phyloP scores from a whole-genome alignment of 345 rosid genomes.

The Raphanus sativus region DNA sequence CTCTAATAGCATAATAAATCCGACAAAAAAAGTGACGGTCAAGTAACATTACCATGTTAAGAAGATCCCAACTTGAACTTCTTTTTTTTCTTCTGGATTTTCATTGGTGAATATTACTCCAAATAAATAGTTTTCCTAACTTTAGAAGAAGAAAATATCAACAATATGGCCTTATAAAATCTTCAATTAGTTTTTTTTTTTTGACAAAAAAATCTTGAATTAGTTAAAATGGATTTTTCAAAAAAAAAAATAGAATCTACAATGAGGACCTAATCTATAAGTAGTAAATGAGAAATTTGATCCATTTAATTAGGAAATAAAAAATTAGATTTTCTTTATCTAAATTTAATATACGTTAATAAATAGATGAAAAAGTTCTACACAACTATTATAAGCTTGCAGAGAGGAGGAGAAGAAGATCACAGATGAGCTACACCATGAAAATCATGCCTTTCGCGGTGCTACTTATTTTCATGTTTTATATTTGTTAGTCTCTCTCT shows the following conservation, averaged over 20 bases:
- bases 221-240: not conserved
- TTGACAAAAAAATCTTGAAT: not conserved
- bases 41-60: too few species aligned
- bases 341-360: not conserved
- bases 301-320: not conserved
- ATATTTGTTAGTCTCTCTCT: not conserved
- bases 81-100: not conserved
- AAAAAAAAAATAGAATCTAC: not conserved
- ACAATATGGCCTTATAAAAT: too few species aligned
- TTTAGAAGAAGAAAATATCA: not conserved
- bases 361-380: not conserved
- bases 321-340: not conserved
- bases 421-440: not conserved
- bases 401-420: not conserved
- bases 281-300: not conserved
- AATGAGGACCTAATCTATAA: not conserved
- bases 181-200: not conserved
- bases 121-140: not conserved
- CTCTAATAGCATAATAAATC: too few species aligned
- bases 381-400: not conserved
- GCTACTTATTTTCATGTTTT: not conserved
- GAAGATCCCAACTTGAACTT: not conserved
- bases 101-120: not conserved
- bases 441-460: not conserved
- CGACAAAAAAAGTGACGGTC: too few species aligned